Evolutionary conservation across 305 asterid genomes (phyloP).

Genomic region (Rubia tinctorum): DNA sequence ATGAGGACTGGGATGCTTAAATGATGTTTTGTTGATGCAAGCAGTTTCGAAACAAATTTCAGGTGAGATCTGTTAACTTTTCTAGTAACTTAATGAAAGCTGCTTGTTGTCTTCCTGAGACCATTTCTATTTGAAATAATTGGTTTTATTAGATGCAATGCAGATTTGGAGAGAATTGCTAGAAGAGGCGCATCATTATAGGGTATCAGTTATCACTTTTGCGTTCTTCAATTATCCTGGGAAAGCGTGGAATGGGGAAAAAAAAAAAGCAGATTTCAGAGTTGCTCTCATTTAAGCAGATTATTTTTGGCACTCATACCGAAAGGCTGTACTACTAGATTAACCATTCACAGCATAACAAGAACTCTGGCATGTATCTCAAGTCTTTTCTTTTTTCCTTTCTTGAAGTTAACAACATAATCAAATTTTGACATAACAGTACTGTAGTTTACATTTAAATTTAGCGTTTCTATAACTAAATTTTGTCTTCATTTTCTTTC

Average conservation of each 20-base stretch:
- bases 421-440: not conserved
- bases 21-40: not conserved
- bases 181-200: not conserved
- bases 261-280: not conserved
- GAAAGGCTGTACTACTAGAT: not conserved
- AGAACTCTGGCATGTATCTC: no score
- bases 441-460: not conserved
- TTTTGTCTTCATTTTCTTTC: not conserved
- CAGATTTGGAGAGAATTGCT: not conserved
- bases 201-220: not conserved
- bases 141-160: constrained; percentile 7
- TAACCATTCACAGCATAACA: not conserved
- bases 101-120: not conserved
- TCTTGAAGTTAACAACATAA: not conserved
- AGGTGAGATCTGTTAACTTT: constrained; percentile 9
- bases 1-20: constrained; percentile 56
- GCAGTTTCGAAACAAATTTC: constrained; percentile 3
- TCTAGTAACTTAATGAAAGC: not conserved
- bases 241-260: constrained; percentile 1
- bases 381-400: no score
- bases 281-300: not conserved
- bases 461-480: no score
- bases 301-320: not conserved
- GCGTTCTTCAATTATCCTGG: not conserved
- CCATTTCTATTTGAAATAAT: not conserved